A percentile compares a stretch with the other conserved stretches of the same genome.
Conservation (phyloP, 805 yeast species). For the Sugiyamaella qingdaonensis region DNA sequence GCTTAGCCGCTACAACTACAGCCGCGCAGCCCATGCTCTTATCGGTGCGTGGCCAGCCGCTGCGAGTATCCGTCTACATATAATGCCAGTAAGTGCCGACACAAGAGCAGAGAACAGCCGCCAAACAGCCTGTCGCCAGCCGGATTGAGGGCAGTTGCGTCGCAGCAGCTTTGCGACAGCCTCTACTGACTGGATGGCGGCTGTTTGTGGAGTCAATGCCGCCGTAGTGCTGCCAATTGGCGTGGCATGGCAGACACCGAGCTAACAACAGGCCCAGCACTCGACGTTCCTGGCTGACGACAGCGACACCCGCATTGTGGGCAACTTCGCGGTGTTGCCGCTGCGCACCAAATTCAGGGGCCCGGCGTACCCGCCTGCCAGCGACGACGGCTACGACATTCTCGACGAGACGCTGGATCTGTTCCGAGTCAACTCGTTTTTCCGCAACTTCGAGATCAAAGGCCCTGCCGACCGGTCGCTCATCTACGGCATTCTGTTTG, state of each 20-base stretch:
- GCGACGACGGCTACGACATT: conserved; percentile 74
- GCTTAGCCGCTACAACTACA: no score
- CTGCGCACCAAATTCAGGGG: conserved; percentile 81
- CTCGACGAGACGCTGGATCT: conserved; percentile 87
- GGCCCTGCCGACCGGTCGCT: conserved; percentile 91
- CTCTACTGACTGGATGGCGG: background rate
- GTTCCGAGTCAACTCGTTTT: conserved; percentile 93
- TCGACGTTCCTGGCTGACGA: conserved; percentile 32
- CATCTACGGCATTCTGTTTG: conserved; percentile 87
- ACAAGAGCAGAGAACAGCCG: no score
- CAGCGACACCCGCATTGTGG: conserved; percentile 41
- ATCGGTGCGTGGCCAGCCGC: no score
- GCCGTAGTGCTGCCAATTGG: background rate
- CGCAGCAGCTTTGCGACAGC: background rate
- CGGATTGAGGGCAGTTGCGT: background rate
- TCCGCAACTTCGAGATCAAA: conserved; percentile 93
- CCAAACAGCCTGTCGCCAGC: no score
- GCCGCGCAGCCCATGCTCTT: no score
- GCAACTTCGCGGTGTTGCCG: conserved; percentile 80
- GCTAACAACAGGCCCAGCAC: conserved; percentile 30
- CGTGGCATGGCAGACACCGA: background rate
- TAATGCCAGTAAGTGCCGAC: no score
- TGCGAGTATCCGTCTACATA: no score
- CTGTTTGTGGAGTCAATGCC: background rate
- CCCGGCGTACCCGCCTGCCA: conserved; percentile 75